Evolutionary conservation across 2,329 filamentous ascomycete genomes (phyloP), one percentile per base, ranked within the genome.

Genomic region (Myriosclerotinia duriaeana): DNA sequence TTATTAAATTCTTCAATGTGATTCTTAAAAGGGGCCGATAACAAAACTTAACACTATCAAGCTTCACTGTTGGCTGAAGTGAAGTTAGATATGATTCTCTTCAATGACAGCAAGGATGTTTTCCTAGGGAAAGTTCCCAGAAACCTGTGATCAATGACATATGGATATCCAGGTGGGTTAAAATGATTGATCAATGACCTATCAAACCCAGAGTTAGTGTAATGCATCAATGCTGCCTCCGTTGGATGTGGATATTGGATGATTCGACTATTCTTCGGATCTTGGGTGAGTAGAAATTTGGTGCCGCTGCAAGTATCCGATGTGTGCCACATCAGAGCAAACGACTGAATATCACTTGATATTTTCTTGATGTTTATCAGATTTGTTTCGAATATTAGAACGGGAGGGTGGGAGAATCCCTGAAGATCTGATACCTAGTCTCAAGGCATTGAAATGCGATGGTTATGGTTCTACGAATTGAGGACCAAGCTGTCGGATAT

Each of bases 11-110:
- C 20, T 48, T 20, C 44, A 60, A 12, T 60, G 58, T 60, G 44
- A 60, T 60, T 44, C 17, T 11, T 3, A 12, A 60, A 60, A 50
- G 44, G 56, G 56, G 44, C 56, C 56, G 44, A 60, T 26, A 60
- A 48, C 30, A 60, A 34, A 36, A 6, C 12, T 20, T 8, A 2
- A 26, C 44, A 38, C 5, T 50, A 50, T 20, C 44, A 50, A 40
- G 20, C 44, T 20, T 26, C 30, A 38, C 6, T 26, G 14, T 50
- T 20, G 44, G 44, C 22, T 34, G 40, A 44, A 26, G 20, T 38
- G 58, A 61, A 61, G 58, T 61, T 22, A 2, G 8, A 50, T 11
- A 9, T n/a, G 2, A 15, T 59, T 11, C 38, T 11, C 30, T 26
- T 22, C 20, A n/a, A 40, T 50, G n/a, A 14, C 8, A 50, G 58